Percentiles rank a stretch among this genome's conserved stretches.
Evolutionary conservation across 345 rosid species (phyloP).

Genomic region (Brassica nigra): DNA sequence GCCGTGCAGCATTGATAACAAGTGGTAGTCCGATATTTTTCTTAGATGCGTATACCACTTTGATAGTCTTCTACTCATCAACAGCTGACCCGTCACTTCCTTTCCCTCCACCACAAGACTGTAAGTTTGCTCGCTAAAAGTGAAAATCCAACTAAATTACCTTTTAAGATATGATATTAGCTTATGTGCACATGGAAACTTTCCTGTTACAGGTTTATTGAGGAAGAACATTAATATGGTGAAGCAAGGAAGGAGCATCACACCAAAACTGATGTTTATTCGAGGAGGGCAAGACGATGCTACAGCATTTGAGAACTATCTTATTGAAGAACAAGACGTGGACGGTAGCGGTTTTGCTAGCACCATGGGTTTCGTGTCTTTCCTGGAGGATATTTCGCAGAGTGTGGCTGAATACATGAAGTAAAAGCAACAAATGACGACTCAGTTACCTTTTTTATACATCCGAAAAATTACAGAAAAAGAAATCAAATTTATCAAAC

Average conservation of each 20-base stretch:
- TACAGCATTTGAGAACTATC: slow-evolving; percentile 77
- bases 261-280: slow-evolving; percentile 81
- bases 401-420: slow-evolving; percentile 85
- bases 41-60: slow-evolving; percentile 88
- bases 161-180: not conserved
- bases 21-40: slow-evolving; percentile 96
- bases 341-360: slow-evolving; percentile 84
- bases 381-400: slow-evolving; percentile 82
- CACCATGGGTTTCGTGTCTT: slow-evolving; percentile 88
- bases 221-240: slow-evolving; percentile 75
- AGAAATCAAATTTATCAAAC: not conserved
- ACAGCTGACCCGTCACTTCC: slow-evolving; percentile 83
- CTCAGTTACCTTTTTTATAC: not conserved
- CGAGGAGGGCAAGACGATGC: slow-evolving; percentile 88
- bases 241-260: slow-evolving; percentile 88
- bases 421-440: slow-evolving; percentile 34
- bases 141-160: not conserved
- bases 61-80: slow-evolving; percentile 89
- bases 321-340: slow-evolving; percentile 96
- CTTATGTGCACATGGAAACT: not conserved
- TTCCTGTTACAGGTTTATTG: slow-evolving; percentile 58
- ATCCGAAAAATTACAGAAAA: not conserved
- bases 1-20: slow-evolving; percentile 87
- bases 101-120: slow-evolving; percentile 93
- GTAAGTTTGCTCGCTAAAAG: slow-evolving; percentile 50